phyloP scores from a whole-genome alignment of 768 basidiomycete genomes.

The Podaxis sp. region DNA sequence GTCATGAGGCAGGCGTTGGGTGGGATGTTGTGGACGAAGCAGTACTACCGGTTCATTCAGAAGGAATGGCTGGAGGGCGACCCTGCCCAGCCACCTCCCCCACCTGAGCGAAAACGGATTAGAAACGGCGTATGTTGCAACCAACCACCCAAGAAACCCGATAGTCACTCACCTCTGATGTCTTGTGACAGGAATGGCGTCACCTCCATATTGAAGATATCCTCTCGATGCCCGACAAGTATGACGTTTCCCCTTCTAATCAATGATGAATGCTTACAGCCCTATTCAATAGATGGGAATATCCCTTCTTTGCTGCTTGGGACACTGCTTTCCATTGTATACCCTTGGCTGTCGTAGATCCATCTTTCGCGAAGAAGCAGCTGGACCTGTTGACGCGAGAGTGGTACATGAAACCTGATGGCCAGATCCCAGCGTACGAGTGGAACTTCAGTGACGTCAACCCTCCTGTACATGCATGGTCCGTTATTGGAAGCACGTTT shows the following conservation, averaged over 20 bases:
- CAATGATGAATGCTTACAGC: slow-evolving; percentile 10
- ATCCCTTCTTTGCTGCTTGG: slow-evolving; percentile 99
- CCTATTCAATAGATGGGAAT: slow-evolving; percentile 75
- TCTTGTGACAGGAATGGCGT: slow-evolving; percentile 74
- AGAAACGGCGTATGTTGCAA: slow-evolving; percentile 68
- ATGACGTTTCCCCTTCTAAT: slow-evolving; percentile 20
- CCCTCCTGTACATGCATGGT: slow-evolving; percentile 99
- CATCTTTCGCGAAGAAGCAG: slow-evolving; percentile 96
- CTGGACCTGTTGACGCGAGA: slow-evolving; percentile 94
- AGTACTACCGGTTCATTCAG: slow-evolving; percentile 95
- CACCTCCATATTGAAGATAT: slow-evolving; percentile 96
- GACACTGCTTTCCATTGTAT: slow-evolving; percentile 99
- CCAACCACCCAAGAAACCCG: not conserved
- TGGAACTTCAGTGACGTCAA: slow-evolving; percentile 99
- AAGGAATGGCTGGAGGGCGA: slow-evolving; percentile 97
- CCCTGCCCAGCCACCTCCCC: slow-evolving; percentile 92
- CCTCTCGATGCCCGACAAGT: slow-evolving; percentile 99
- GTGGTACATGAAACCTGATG: slow-evolving; percentile 99
- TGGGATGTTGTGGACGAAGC: slow-evolving; percentile 99
- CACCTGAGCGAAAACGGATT: slow-evolving; percentile 81
- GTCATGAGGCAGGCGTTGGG: slow-evolving; percentile 95
- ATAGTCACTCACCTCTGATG: not conserved
- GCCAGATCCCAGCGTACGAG: slow-evolving; percentile 97
- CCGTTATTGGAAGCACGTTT: slow-evolving; percentile 17
- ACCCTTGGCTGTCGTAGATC: slow-evolving; percentile 93